Percentiles rank a stretch among this genome's conserved stretches.
Evolutionary conservation across 371 early-diverging fungal species (phyloP).

Genomic region (Saksenaea vasiformis): DNA sequence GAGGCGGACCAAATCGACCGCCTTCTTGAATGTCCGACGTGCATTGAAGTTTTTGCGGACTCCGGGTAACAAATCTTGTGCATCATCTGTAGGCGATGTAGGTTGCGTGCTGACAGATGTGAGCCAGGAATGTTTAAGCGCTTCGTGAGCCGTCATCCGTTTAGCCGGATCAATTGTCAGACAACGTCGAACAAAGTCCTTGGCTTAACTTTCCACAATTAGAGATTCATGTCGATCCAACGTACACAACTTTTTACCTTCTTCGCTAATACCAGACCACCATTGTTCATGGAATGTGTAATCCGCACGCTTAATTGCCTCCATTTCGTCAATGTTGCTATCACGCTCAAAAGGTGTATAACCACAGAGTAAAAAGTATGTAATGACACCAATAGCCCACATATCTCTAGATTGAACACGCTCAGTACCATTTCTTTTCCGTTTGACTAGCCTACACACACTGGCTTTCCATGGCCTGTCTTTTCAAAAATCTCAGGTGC

Average conservation of each 20-base stretch:
- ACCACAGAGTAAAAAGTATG: constrained; percentile 88
- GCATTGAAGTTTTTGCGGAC: constrained; percentile 86
- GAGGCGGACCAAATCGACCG: constrained; percentile 60
- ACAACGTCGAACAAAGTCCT: constrained; percentile 78
- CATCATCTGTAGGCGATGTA: constrained; percentile 28
- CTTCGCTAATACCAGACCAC: constrained; percentile 63
- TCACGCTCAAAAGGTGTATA: constrained; percentile 90
- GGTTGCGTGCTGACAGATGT: constrained; percentile 32
- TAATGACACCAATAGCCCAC: constrained; percentile 94
- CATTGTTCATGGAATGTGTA: constrained; percentile 81
- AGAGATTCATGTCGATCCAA: neutral
- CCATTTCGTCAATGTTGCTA: constrained; percentile 60
- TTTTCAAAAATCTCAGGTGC: constrained; percentile 85
- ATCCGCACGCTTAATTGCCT: constrained; percentile 73
- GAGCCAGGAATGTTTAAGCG: constrained; percentile 77
- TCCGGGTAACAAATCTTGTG: constrained; percentile 72
- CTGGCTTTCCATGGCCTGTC: constrained; percentile 66
- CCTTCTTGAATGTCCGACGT: constrained; percentile 72
- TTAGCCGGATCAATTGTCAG: constrained; percentile 72
- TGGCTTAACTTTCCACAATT: constrained; percentile 54
- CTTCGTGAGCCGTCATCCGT: constrained; percentile 78
- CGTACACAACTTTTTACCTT: constrained; percentile 20
- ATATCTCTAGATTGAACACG: constrained; percentile 70
- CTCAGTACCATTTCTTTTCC: constrained; percentile 13
- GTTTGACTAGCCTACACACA: constrained; percentile 25